Evolutionary conservation across 306 rosid genomes (phyloP).

Genomic region (Cucurbita ficifolia): DNA sequence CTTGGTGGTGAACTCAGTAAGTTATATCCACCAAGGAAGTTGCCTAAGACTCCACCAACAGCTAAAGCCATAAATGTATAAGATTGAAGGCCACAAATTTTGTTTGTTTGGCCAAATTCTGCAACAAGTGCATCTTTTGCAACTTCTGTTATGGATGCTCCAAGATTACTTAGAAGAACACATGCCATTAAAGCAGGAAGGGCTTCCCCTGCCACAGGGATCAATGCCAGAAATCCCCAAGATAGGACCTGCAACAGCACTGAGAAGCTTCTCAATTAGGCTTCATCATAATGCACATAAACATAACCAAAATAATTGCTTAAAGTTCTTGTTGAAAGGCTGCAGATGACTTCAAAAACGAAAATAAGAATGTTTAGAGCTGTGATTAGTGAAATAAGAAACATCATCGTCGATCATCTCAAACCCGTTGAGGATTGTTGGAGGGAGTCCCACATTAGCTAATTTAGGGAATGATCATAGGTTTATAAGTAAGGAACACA

Average conservation of each 20-base stretch:
- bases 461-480: too few relatives aligned
- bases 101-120: constrained; percentile 61
- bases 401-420: not conserved
- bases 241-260: constrained; percentile 71
- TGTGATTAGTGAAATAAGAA: too few relatives aligned
- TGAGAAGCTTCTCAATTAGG: constrained; percentile 14
- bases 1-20: constrained; percentile 43
- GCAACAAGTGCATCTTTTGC: constrained; percentile 90
- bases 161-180: constrained; percentile 70
- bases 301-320: not conserved
- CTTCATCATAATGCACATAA: not conserved
- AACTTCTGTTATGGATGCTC: constrained; percentile 83
- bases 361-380: not conserved
- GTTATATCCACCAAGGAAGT: constrained; percentile 62
- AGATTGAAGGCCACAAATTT: constrained; percentile 57
- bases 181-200: constrained; percentile 44
- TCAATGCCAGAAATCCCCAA: constrained; percentile 62
- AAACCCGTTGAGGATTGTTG: too few relatives aligned
- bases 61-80: constrained; percentile 82
- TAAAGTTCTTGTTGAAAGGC: not conserved
- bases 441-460: too few relatives aligned
- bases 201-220: constrained; percentile 36
- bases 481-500: too few relatives aligned
- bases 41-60: constrained; percentile 75
- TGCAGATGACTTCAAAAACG: not conserved